Base-by-base conservation (phyloP, 768 basidiomycete species). In the Termitomyces sp. region DNA sequence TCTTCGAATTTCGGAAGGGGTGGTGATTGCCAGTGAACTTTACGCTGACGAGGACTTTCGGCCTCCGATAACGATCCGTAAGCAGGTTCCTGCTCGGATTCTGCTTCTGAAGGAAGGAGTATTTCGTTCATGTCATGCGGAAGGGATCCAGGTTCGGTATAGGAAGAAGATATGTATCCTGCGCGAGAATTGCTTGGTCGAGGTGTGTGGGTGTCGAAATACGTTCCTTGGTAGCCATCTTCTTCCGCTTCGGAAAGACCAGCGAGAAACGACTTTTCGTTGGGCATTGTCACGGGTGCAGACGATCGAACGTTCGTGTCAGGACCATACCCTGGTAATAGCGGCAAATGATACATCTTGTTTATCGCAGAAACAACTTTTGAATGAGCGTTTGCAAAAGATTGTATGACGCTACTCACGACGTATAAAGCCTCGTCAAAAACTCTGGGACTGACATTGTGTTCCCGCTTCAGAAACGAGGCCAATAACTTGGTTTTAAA, bases 391-490 rank as follows among this genome's bases (percentile, higher is more conserved):
- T 24, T 24, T 48, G 16, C 20, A 28, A 16, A 62, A 44, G 28
- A 48, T 29, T 16, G 6, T 12, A 15, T 10, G n/a, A 24, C 3
- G 6, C 26, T 18, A 80, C 91, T 74, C 60, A 95, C 94, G 56
- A 86, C 90, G 75, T 97, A 97, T 59, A 96, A 72, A 0, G 94
- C 94, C 72, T 98, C 95, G 69, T 97, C 95, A 63, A 92, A 98
- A 0, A 92, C 81, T 58, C 95, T 78, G 1, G 87, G 92, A 10
- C 74, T 78, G 12, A 95, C 94, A 55, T 94, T 96, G 69, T 98
- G 95, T 67, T 98, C 95, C 52, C 95, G 77, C 72, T 95, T 96
- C 68, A 97, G 68, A 66, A 94, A 96, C 2, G 87, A 85, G 12
- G 88, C 85, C 22, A 97, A 73, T 0, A 90, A 73, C 69, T 92